These are phyloP conservation scores for Trametes villosa DNA, from an alignment of 768 basidiomycete species.

Conservation along the genomic window DNA sequence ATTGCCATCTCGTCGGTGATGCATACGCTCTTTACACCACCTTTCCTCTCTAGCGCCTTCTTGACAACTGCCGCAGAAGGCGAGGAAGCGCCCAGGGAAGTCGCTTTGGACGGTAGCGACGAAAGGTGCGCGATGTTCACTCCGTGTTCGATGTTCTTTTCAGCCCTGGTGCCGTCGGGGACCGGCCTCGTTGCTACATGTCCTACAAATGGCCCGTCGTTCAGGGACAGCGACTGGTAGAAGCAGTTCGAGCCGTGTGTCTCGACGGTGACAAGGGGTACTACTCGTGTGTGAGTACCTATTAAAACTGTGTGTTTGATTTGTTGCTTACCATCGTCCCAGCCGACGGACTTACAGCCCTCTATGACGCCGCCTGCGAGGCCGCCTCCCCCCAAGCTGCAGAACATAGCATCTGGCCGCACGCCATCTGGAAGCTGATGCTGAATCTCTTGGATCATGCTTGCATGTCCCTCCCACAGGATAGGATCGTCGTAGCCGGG, in stretches of 20 bases:
- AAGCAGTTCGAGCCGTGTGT: constrained; percentile 78
- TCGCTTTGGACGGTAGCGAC: constrained; percentile 63
- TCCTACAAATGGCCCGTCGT: constrained; percentile 41
- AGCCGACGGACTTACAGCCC: constrained; percentile 65
- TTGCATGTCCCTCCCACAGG: constrained; percentile 77
- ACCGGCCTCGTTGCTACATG: constrained; percentile 38
- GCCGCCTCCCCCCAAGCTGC: constrained; percentile 78
- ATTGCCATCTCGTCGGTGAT: constrained; percentile 74
- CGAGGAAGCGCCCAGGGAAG: constrained; percentile 72
- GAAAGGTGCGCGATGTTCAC: constrained; percentile 62
- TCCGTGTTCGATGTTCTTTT: constrained; percentile 46
- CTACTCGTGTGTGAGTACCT: constrained; percentile 35
- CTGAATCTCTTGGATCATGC: constrained; percentile 68
- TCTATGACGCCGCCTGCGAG: constrained; percentile 69
- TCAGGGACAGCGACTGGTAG: constrained; percentile 70
- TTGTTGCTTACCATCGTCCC: constrained; percentile 62
- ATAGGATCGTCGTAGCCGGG: constrained; percentile 73
- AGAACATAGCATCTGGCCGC: constrained; percentile 74
- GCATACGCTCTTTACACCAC: constrained; percentile 60
- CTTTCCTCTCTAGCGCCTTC: constrained; percentile 64
- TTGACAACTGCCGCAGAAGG: constrained; percentile 64
- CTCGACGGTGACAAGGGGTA: constrained; percentile 69
- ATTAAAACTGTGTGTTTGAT: neutral
- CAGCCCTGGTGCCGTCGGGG: constrained; percentile 46
- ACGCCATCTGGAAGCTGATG: constrained; percentile 47